Conservation (phyloP, 148 eudicot genomes). For the Rhododendron mucronatum region DNA sequence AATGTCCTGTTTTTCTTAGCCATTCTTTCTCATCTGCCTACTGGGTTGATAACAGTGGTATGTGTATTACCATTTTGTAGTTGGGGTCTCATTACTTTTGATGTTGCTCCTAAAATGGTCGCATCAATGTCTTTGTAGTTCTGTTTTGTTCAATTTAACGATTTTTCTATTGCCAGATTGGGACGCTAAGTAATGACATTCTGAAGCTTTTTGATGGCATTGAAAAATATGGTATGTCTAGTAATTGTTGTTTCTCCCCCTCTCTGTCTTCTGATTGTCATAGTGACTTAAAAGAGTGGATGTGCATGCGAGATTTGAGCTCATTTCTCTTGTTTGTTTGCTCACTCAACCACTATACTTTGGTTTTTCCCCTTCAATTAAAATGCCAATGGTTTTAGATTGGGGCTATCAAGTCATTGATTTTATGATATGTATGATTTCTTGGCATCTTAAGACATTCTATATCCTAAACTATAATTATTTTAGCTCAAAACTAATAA, state of each 20-base stretch:
- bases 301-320: not conserved
- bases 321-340: not conserved
- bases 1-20: not conserved
- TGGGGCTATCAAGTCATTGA: not conserved
- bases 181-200: constrained; percentile 59
- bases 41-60: not conserved
- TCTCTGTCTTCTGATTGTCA: not conserved
- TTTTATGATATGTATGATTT: not conserved
- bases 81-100: not conserved
- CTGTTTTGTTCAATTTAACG: constrained; percentile 2
- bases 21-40: not conserved
- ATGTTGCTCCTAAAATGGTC: not conserved
- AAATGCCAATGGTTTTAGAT: not conserved
- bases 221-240: constrained; percentile 79
- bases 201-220: constrained; percentile 78
- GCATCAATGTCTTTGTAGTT: not conserved
- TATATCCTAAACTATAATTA: not conserved
- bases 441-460: not conserved
- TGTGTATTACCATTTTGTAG: not conserved
- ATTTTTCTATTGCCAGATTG: constrained; percentile 51
- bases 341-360: not conserved
- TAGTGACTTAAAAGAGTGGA: not conserved
- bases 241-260: not conserved
- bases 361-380: not conserved
- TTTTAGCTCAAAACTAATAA: not conserved